phyloP scores from a whole-genome alignment of 352 stramenopile species.

The Blastocystis sp. region DNA sequence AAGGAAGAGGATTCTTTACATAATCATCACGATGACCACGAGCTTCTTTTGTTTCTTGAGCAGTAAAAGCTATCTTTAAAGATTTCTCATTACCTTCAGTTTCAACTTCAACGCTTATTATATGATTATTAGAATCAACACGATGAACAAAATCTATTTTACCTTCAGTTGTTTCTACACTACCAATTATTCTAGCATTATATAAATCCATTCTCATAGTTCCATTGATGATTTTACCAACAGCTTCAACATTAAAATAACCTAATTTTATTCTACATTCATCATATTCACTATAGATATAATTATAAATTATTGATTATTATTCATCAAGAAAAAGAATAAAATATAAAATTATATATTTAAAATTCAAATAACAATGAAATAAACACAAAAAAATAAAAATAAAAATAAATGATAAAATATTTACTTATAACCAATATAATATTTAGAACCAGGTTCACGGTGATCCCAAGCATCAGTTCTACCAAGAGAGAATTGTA shows the following conservation, averaged over 20 bases:
- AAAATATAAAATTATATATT: too few relatives aligned
- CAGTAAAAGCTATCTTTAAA: slow-evolving; percentile 1
- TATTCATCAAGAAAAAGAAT: too few relatives aligned
- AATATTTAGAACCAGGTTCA: slow-evolving; percentile 9
- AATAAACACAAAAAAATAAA: too few relatives aligned
- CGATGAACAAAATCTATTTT: background rate
- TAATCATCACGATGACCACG: slow-evolving; percentile 15
- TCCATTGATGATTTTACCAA: background rate
- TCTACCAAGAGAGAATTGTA: slow-evolving; percentile 16
- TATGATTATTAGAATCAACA: slow-evolving; percentile 4
- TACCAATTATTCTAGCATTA: slow-evolving; percentile 9
- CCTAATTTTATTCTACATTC: slow-evolving; percentile 14
- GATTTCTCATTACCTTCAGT: background rate
- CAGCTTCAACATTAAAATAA: slow-evolving; percentile 19
- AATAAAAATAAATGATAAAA: too few relatives aligned
- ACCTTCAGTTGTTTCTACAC: slow-evolving; percentile 5
- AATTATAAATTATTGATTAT: background rate
- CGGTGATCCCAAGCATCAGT: slow-evolving; percentile 21
- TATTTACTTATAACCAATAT: background rate
- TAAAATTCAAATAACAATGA: too few relatives aligned
- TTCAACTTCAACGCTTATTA: slow-evolving; percentile 9
- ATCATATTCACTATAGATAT: slow-evolving; percentile 14
- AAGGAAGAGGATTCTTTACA: slow-evolving; percentile 11
- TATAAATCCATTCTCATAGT: slow-evolving; percentile 24
- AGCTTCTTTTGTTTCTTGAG: slow-evolving; percentile 10